Evolutionary conservation across 257 asterid species (phyloP), one percentile per base, ranked within the genome.

Genomic region (Scutellaria baicalensis): DNA sequence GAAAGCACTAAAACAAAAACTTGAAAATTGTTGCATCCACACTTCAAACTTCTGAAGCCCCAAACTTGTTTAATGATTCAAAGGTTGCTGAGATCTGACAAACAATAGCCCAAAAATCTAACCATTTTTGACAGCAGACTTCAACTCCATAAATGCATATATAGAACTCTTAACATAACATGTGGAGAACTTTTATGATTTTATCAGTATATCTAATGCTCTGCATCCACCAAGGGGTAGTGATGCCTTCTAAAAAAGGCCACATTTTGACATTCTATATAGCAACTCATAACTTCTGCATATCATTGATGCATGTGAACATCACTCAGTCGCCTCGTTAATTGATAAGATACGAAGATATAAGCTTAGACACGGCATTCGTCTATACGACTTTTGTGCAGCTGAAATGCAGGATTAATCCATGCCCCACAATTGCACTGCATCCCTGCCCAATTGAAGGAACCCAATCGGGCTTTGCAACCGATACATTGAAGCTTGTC

Each of bases 381-480:
- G 54, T 90, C 98, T 12, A 93, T 16, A 27, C 98, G 92, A 57
- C 83, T 88, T 70, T 89, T 93, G 82, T 91, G 97, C 70, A 93
- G 91, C 86, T 89, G 98, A 84, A 93, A 93, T 6, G 98, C 97
- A 27, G 97, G 98, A 82, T 77, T 88, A 27, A 93, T 73, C 97
- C 96, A 93, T 12, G 86, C 76, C 69, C 97, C 97, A 68, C 98
- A 93, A 39, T 71, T 93, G 89, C 98, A 93, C 77, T 89, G 98
- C 95, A 93, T 85, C 35, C 98, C 98, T 45, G 95, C 90, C 97
- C 96, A 93, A 51, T 84, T 87, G 85, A 90, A 93, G 17, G 87
- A 80, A 51, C 98, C 98, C 64, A 93, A 65, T 44, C 95, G 85
- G 8, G 94, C 86, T 75, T 93, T 88, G 84, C 98, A 93, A 47